Percentiles rank a stretch among this genome's conserved stretches.
phyloP scores from a whole-genome alignment of 2,329 filamentous ascomycete genomes.

The Calonectria fujianensis region DNA sequence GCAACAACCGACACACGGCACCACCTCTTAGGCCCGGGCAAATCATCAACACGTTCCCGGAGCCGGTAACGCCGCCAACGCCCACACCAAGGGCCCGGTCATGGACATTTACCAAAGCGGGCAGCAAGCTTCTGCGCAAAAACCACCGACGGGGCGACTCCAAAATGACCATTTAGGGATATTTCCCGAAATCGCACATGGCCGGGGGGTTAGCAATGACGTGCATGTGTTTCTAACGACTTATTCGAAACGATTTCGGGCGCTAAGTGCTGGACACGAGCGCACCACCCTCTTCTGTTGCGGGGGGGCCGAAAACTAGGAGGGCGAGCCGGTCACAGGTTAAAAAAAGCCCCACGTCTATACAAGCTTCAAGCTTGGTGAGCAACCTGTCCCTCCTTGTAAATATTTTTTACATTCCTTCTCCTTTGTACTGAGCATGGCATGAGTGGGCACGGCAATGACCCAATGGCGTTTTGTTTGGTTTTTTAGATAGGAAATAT shows the following conservation, averaged over 20 bases:
- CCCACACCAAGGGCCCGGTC: slow-evolving; percentile 43
- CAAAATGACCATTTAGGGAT: slow-evolving; percentile 1
- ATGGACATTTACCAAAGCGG: slow-evolving; percentile 59
- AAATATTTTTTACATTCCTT: slow-evolving; percentile 13
- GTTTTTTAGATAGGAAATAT: not conserved
- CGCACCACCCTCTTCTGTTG: not conserved
- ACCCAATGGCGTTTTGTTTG: slow-evolving; percentile 7
- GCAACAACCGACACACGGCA: slow-evolving; percentile 35
- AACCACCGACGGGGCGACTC: slow-evolving; percentile 44
- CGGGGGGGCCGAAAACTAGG: slow-evolving; percentile 14
- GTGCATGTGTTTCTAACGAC: not conserved
- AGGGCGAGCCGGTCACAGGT: slow-evolving; percentile 6
- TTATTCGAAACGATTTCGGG: slow-evolving; percentile 13
- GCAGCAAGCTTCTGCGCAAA: slow-evolving; percentile 52
- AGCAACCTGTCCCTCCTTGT: slow-evolving; percentile 3
- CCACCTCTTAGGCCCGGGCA: slow-evolving; percentile 37
- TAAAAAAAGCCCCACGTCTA: not conserved
- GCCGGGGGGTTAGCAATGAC: not conserved
- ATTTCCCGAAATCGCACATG: not conserved
- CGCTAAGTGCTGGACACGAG: slow-evolving; percentile 31
- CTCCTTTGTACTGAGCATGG: slow-evolving; percentile 11
- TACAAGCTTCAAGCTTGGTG: not conserved
- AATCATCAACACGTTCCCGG: slow-evolving; percentile 50
- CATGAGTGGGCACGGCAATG: slow-evolving; percentile 6
- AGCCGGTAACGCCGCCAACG: slow-evolving; percentile 44